A percentile compares a stretch with the other conserved stretches of the same genome.
These are phyloP conservation scores for Microdochium paspali DNA, from an alignment of 2,329 filamentous ascomycete species.

Conservation along the genomic window DNA sequence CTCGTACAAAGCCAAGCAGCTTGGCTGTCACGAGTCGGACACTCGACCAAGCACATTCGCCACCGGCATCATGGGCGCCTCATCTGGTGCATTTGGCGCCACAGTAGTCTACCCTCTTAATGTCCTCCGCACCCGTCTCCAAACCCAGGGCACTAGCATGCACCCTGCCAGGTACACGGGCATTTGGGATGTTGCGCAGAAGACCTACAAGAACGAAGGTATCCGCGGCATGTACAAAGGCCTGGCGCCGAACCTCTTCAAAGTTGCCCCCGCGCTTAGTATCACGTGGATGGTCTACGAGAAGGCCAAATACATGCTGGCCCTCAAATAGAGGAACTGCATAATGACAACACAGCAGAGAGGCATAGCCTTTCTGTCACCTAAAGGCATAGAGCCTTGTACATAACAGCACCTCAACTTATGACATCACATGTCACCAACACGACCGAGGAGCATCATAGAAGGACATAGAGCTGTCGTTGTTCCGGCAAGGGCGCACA, in stretches of 20 bases:
- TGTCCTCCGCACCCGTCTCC: slow-evolving; percentile 79
- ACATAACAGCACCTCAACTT: not conserved
- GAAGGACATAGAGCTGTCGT: not conserved
- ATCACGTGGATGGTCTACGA: slow-evolving; percentile 94
- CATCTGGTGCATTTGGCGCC: slow-evolving; percentile 84
- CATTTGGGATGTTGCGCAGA: slow-evolving; percentile 78
- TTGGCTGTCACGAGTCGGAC: slow-evolving; percentile 74
- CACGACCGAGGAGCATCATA: not conserved
- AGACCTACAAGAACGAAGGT: slow-evolving; percentile 78
- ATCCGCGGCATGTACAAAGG: slow-evolving; percentile 86
- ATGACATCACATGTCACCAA: not conserved
- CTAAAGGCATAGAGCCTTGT: not conserved
- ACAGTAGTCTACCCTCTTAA: slow-evolving; percentile 95
- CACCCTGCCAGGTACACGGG: slow-evolving; percentile 86
- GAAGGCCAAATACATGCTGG: slow-evolving; percentile 69
- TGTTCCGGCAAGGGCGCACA: not conserved
- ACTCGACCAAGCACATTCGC: slow-evolving; percentile 71
- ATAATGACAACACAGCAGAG: not conserved
- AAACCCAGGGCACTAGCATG: slow-evolving; percentile 89
- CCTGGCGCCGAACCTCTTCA: slow-evolving; percentile 86
- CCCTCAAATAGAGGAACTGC: slow-evolving; percentile 29
- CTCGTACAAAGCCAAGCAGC: slow-evolving; percentile 56
- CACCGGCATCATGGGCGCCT: slow-evolving; percentile 82
- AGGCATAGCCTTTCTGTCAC: not conserved
- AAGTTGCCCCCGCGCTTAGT: slow-evolving; percentile 90